Conservation (phyloP, 441 rosid genomes). For the Jatropha multifida region DNA sequence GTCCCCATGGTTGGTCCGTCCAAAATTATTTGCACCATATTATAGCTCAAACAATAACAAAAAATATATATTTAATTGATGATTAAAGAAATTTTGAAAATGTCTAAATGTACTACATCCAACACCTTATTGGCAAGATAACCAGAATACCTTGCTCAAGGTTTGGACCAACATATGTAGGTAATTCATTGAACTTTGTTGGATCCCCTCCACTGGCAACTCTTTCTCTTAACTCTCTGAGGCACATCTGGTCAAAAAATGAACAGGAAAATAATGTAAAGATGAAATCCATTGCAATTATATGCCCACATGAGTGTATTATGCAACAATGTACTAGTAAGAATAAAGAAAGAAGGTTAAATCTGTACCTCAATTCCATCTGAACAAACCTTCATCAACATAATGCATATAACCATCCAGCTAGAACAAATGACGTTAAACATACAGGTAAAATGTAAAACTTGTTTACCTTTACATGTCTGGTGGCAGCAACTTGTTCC, state of each 20-base stretch:
- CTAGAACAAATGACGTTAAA: background rate
- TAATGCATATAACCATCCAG: background rate
- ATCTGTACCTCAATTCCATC: background rate
- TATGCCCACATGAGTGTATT: background rate
- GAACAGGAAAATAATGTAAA: constrained; percentile 3
- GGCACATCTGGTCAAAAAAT: constrained; percentile 50
- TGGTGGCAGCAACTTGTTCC: constrained; percentile 78
- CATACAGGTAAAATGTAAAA: background rate
- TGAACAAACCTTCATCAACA: background rate
- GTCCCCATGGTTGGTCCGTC: background rate
- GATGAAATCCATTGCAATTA: background rate
- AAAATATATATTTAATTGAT: background rate
- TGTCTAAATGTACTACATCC: background rate
- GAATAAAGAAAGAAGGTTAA: background rate
- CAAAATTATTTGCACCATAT: background rate
- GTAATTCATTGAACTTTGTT: constrained; percentile 58
- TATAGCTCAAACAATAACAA: background rate
- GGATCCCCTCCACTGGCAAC: constrained; percentile 89
- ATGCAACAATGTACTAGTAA: background rate
- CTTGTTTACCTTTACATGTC: constrained; percentile 68
- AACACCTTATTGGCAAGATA: background rate
- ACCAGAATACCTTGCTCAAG: constrained; percentile 51
- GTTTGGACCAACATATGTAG: constrained; percentile 29
- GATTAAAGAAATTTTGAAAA: background rate
- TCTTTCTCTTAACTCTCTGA: constrained; percentile 75